A percentile compares a stretch with the other conserved stretches of the same genome.
Evolutionary conservation across 192 early-diverging fungal genomes (phyloP).

Genomic region (Gonapodya prolifera): DNA sequence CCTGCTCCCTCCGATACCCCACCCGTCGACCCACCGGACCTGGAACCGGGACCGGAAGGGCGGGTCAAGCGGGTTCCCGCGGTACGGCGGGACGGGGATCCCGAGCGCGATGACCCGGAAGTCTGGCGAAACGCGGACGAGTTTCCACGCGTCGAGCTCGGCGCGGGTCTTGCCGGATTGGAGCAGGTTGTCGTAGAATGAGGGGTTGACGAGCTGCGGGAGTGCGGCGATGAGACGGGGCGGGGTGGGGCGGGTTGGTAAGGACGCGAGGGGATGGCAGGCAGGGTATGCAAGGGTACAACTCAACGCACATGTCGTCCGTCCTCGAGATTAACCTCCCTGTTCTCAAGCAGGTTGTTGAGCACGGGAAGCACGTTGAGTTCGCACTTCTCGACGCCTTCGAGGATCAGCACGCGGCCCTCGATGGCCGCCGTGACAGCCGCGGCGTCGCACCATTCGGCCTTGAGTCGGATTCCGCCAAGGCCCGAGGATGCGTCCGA

Average conservation of each 20-base stretch:
- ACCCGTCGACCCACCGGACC: slow-evolving; percentile 25
- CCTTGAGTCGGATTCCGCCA: neutral
- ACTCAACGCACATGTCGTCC: too few species aligned
- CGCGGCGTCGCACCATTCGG: slow-evolving; percentile 27
- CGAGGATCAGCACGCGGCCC: slow-evolving; percentile 32
- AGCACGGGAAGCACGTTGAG: slow-evolving; percentile 71
- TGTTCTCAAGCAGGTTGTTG: slow-evolving; percentile 74
- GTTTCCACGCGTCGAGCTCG: slow-evolving; percentile 36
- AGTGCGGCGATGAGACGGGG: slow-evolving; percentile 50
- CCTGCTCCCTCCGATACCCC: neutral
- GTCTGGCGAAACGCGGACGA: slow-evolving; percentile 46
- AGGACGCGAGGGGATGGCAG: neutral
- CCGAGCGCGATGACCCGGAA: slow-evolving; percentile 68
- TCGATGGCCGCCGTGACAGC: neutral
- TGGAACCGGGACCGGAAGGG: slow-evolving; percentile 73
- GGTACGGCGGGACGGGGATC: slow-evolving; percentile 40
- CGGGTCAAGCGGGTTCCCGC: slow-evolving; percentile 46
- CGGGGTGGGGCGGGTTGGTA: neutral
- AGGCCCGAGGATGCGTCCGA: slow-evolving; percentile 26
- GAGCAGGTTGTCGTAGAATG: slow-evolving; percentile 43
- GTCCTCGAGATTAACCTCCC: slow-evolving; percentile 65
- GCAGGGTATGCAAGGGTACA: too few species aligned
- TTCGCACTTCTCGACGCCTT: slow-evolving; percentile 66
- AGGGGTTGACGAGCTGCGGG: slow-evolving; percentile 50
- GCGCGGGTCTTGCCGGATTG: slow-evolving; percentile 20